Base-by-base conservation (phyloP, 164 flowering plant species). In the Liquidambar formosana region DNA sequence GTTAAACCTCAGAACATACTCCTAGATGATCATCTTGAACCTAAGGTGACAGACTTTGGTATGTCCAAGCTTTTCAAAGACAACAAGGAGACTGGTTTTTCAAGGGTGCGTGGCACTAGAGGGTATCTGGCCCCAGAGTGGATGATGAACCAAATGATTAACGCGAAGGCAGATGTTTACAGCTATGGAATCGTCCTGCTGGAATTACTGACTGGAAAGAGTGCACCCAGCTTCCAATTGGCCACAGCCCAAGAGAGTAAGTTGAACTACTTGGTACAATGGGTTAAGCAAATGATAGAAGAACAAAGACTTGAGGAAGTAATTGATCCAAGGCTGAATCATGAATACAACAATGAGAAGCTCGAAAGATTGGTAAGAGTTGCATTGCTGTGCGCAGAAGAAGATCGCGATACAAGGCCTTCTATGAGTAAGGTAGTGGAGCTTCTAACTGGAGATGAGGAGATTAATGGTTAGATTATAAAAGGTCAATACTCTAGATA, bases 51-150 rank as follows among this genome's bases (percentile, higher is more conserved):
- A 33, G 41, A 33, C 41, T 33, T 33, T 33, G 41, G 41, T 6
- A 33, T 33, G 41, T 33, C 41, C 41, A 33, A 33, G 41, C 51
- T 47, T 12, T 47, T 47, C 51, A 47, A 52, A 44, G 65, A 48
- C 2, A 14, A 22, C 16, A 12, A 38, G 2, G 57, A 22, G 13
- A 51, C 47, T 3, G 26, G 47, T 5, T 69, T 74, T 10, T 67
- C 77, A 1, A 43, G 16, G 41, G 49, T 74, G 8, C 15, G 77
- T n/a, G 76, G 76, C 15, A 68, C 76, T 18, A 63, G 57, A 19
- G 76, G 76, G 27, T 73, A 73, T 19, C 46, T 63, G 59, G 76
- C 68, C 0, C 76, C 72, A 18, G 76, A 57, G 47, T 73, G 76
- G 76, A 38, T 47, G 27, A 16, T 18, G 26, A 68, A 73, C 47